Percentiles rank a stretch among this genome's conserved stretches.
These are phyloP conservation scores for Suhomyces kunorum DNA, from an alignment of 1,139 yeast species.

Conservation along the genomic window DNA sequence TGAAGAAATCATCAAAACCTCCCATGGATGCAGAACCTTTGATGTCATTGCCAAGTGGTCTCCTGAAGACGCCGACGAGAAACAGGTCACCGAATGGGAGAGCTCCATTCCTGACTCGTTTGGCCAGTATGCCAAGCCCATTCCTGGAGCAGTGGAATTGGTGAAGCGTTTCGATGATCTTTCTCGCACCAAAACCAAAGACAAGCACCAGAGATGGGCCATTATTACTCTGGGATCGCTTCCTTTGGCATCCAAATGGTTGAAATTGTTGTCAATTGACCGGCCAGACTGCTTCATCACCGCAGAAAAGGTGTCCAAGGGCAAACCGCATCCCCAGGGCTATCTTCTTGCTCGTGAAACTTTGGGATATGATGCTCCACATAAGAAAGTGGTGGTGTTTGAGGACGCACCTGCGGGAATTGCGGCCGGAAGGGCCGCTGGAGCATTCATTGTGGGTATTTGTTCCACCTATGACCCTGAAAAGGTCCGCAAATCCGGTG, in stretches of 20 bases:
- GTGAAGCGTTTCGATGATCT: slow-evolving; percentile 53
- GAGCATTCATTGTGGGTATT: slow-evolving; percentile 79
- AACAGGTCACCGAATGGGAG: slow-evolving; percentile 69
- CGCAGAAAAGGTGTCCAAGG: slow-evolving; percentile 72
- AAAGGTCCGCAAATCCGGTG: slow-evolving; percentile 70
- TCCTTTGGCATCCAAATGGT: slow-evolving; percentile 78
- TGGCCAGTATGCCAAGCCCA: slow-evolving; percentile 70
- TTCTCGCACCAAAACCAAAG: slow-evolving; percentile 43
- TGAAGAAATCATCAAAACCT: slow-evolving; percentile 65
- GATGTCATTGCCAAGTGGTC: slow-evolving; percentile 76
- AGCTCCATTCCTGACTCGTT: slow-evolving; percentile 70
- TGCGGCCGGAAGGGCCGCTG: slow-evolving; percentile 80
- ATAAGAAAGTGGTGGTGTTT: slow-evolving; percentile 64
- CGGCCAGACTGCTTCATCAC: slow-evolving; percentile 75
- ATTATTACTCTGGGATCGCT: slow-evolving; percentile 82
- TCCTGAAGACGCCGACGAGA: slow-evolving; percentile 68
- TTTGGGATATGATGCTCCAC: slow-evolving; percentile 49
- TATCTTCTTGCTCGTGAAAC: slow-evolving; percentile 64
- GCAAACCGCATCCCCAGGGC: slow-evolving; percentile 86
- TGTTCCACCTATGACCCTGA: slow-evolving; percentile 76
- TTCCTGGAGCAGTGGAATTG: slow-evolving; percentile 71
- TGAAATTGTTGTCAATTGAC: slow-evolving; percentile 59
- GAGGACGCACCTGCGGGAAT: slow-evolving; percentile 92
- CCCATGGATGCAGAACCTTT: slow-evolving; percentile 81
- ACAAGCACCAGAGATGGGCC: slow-evolving; percentile 63